These are phyloP conservation scores for Pulveroboletus frians DNA, from an alignment of 768 basidiomycete genomes.

Conservation along the genomic window DNA sequence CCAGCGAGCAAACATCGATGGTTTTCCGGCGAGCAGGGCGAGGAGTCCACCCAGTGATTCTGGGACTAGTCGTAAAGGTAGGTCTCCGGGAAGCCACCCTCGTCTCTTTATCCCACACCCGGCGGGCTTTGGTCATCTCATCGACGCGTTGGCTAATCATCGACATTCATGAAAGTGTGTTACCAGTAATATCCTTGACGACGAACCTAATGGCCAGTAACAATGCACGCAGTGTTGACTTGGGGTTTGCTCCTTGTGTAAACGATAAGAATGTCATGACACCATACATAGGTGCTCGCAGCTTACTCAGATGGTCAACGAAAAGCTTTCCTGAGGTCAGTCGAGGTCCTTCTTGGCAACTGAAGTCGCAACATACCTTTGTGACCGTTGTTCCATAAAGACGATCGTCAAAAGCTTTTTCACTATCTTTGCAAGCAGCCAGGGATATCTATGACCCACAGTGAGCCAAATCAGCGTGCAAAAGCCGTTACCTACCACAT, in stretches of 20 bases:
- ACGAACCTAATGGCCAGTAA: constrained; percentile 24
- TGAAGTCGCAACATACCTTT: constrained; percentile 4
- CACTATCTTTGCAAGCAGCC: constrained; percentile 27
- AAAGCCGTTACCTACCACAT: constrained; percentile 19
- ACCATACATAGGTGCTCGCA: neutral
- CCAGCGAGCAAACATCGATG: constrained; percentile 3
- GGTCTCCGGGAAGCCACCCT: constrained; percentile 7
- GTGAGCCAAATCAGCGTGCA: neutral
- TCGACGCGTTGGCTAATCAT: constrained; percentile 15
- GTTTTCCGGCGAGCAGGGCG: constrained; percentile 7
- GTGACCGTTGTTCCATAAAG: constrained; percentile 20
- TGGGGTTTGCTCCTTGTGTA: constrained; percentile 15
- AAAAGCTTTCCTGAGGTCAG: constrained; percentile 23
- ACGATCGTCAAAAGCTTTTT: constrained; percentile 20
- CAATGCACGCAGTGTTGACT: constrained; percentile 21
- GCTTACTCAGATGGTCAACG: constrained; percentile 24
- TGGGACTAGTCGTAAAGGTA: constrained; percentile 7
- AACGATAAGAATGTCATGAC: neutral
- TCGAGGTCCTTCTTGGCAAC: neutral
- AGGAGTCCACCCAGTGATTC: constrained; percentile 4
- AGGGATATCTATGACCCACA: constrained; percentile 18
- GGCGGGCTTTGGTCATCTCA: constrained; percentile 13
- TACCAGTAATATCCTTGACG: neutral
- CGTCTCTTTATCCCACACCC: constrained; percentile 3
- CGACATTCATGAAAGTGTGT: neutral